Evolutionary conservation across 768 basidiomycete species (phyloP).

Genomic region (Macrolepiota fuliginosa): DNA sequence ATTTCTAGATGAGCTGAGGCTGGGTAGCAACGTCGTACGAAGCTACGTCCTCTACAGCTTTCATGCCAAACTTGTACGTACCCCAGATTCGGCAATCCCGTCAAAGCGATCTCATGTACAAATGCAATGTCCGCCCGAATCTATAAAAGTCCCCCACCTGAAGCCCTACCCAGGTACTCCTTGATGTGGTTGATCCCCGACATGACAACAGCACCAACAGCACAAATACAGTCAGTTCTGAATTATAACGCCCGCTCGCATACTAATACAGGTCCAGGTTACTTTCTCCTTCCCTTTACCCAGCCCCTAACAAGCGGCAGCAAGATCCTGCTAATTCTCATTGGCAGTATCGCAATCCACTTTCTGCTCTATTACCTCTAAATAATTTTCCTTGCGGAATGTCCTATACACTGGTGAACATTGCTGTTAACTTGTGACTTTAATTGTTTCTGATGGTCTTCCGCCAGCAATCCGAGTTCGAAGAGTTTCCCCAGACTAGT

Average conservation of each 20-base stretch:
- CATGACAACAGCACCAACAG: conserved; percentile 18
- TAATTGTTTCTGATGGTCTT: not conserved
- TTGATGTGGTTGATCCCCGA: conserved; percentile 16
- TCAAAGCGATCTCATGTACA: conserved; percentile 6
- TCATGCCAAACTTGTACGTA: conserved; percentile 4
- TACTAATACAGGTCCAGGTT: conserved; percentile 8
- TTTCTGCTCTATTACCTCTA: not conserved
- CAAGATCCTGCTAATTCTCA: not conserved
- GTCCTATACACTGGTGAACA: conserved; percentile 4
- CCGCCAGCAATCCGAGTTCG: not conserved
- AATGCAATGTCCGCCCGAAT: conserved; percentile 10
- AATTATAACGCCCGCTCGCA: not conserved
- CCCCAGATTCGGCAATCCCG: conserved; percentile 8
- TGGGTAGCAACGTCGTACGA: conserved; percentile 13
- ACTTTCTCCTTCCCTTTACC: not conserved
- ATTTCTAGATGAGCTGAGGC: conserved; percentile 11
- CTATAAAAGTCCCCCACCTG: conserved; percentile 12
- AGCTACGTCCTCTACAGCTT: conserved; percentile 19
- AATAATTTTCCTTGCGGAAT: conserved; percentile 3
- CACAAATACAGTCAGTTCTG: conserved; percentile 11
- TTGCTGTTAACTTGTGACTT: not conserved
- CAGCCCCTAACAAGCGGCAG: not conserved
- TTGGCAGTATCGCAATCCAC: conserved; percentile 7
- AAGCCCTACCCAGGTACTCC: conserved; percentile 13
- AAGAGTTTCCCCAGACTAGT: not conserved